Evolutionary conservation across 306 rosid genomes (phyloP).

Genomic region (Bauhinia variegata): DNA sequence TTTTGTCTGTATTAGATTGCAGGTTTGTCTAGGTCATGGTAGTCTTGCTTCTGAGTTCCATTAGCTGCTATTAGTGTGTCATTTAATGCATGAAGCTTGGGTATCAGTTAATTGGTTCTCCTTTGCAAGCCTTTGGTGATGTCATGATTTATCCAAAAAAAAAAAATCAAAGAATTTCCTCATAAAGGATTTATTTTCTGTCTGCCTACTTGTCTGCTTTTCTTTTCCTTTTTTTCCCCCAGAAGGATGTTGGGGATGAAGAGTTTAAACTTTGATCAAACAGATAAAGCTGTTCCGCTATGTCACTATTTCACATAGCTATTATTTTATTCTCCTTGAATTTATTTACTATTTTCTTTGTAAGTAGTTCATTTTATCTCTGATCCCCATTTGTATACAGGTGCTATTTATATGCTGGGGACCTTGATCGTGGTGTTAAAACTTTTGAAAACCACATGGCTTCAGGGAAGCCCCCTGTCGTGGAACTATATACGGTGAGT

Average conservation of each 20-base stretch:
- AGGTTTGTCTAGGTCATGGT: not conserved
- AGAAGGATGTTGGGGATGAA: too few relatives aligned
- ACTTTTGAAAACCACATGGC: slow-evolving; percentile 57
- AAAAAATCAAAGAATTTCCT: too few relatives aligned
- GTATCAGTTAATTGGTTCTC: slow-evolving; percentile 19
- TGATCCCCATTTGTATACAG: slow-evolving; percentile 51
- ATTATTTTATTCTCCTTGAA: slow-evolving; percentile 20
- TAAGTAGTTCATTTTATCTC: slow-evolving; percentile 17
- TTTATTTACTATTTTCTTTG: slow-evolving; percentile 17
- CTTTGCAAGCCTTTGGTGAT: slow-evolving; percentile 18
- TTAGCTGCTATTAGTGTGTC: slow-evolving; percentile 3
- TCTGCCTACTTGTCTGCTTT: too few relatives aligned
- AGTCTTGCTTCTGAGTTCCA: slow-evolving; percentile 1
- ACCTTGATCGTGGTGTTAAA: slow-evolving; percentile 69
- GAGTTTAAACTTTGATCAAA: not conserved
- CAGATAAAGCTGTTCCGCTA: not conserved
- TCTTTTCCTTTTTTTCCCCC: too few relatives aligned
- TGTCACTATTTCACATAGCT: not conserved
- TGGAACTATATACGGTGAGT: slow-evolving; percentile 74
- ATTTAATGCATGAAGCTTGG: slow-evolving; percentile 2
- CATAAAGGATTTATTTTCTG: too few relatives aligned
- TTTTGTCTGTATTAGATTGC: slow-evolving; percentile 18
- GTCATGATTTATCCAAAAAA: slow-evolving; percentile 3
- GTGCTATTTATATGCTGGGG: slow-evolving; percentile 78
- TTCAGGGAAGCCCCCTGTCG: slow-evolving; percentile 42